phyloP scores from a whole-genome alignment of 352 stramenopile species.

The Phytophthora ramorum region DNA sequence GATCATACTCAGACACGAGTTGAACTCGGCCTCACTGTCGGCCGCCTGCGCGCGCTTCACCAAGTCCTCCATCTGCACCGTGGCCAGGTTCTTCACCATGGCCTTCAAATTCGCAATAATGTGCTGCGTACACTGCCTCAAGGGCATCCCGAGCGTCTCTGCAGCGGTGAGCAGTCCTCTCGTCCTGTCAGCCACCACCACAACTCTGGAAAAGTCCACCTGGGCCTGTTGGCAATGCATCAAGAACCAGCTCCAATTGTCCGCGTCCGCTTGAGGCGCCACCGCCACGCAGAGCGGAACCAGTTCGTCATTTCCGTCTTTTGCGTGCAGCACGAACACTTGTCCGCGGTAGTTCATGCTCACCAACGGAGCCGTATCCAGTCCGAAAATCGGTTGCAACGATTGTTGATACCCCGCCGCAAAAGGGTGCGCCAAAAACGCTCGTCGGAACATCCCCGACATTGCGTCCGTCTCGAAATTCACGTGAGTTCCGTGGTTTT shows the following conservation, averaged over 20 bases:
- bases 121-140: conserved; percentile 41
- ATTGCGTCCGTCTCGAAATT: conserved; percentile 28
- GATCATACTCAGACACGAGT: conserved; percentile 45
- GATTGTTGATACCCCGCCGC: conserved; percentile 28
- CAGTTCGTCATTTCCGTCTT: conserved; percentile 41
- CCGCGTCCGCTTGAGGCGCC: conserved; percentile 27
- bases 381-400: conserved; percentile 34
- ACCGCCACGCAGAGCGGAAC: conserved; percentile 35
- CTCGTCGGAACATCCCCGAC: conserved; percentile 31
- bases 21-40: conserved; percentile 43
- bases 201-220: conserved; percentile 27
- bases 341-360: conserved; percentile 44
- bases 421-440: conserved; percentile 41
- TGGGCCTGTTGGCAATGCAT: conserved; percentile 38
- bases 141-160: conserved; percentile 14
- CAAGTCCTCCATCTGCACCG: conserved; percentile 44
- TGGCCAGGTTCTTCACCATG: conserved; percentile 39
- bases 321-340: conserved; percentile 37
- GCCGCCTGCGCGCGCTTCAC: conserved; percentile 44
- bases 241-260: conserved; percentile 43
- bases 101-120: conserved; percentile 39
- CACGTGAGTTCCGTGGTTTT: conserved; percentile 37
- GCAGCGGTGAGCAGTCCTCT: conserved; percentile 24
- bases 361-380: conserved; percentile 34
- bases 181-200: conserved; percentile 32